Evolutionary conservation across 441 rosid species (phyloP).

Genomic region (Gossypium gossypioides): DNA sequence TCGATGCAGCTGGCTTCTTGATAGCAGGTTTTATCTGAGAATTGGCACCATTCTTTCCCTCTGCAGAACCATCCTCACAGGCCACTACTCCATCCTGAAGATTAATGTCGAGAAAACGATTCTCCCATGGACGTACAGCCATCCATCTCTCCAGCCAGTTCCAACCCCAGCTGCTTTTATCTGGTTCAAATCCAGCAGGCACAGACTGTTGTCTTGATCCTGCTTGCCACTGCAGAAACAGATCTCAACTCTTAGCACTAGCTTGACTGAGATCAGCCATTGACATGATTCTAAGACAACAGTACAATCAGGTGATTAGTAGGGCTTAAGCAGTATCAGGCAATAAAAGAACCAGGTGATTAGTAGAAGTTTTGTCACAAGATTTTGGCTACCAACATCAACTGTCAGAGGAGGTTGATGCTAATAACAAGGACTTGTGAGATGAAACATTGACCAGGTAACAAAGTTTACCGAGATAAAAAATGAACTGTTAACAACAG

Average conservation of each 20-base stretch:
- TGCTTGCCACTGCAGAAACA: constrained; percentile 82
- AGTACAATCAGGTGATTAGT: background rate
- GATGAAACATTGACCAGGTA: background rate
- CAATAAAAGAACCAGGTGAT: background rate
- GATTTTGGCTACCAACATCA: constrained; percentile 3
- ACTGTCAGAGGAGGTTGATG: constrained; percentile 3
- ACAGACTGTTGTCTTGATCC: constrained; percentile 67
- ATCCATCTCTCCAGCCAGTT: constrained; percentile 99
- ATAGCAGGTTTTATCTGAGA: constrained; percentile 41
- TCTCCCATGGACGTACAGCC: constrained; percentile 99
- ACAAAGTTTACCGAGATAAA: background rate
- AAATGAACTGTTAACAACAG: background rate
- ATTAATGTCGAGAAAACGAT: constrained; percentile 84
- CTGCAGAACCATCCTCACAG: constrained; percentile 39
- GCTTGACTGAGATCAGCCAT: background rate
- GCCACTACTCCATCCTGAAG: constrained; percentile 66
- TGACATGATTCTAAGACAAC: constrained; percentile 1
- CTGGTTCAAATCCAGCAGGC: constrained; percentile 71
- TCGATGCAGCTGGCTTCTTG: constrained; percentile 40
- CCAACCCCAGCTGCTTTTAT: constrained; percentile 99
- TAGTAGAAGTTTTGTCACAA: background rate
- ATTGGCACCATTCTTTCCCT: constrained; percentile 38
- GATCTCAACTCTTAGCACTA: background rate
- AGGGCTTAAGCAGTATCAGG: no score
- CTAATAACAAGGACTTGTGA: background rate